Percentiles rank a stretch among this genome's conserved stretches.
Evolutionary conservation across 164 flowering plant species (phyloP).

Genomic region (Macadamia tetraphylla): DNA sequence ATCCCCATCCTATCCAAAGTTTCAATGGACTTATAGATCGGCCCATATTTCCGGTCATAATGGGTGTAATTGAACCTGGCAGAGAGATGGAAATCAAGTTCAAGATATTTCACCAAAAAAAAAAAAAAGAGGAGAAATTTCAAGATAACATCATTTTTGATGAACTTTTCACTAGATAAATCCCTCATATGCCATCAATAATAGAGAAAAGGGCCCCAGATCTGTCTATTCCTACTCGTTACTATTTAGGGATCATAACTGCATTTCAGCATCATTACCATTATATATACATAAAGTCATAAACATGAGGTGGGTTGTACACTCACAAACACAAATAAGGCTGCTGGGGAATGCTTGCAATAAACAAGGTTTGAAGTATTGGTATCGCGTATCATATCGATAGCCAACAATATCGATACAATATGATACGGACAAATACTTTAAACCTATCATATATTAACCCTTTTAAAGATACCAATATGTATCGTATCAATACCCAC

Average conservation of each 20-base stretch:
- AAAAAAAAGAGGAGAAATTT: too few relatives aligned
- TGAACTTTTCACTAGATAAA: not conserved
- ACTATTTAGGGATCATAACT: not conserved
- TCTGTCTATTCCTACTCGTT: too few relatives aligned
- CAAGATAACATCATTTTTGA: not conserved
- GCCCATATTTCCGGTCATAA: conserved; percentile 77
- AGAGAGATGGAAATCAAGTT: not conserved
- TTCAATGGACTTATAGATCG: conserved; percentile 88
- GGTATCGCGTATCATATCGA: too few relatives aligned
- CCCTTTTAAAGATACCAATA: too few relatives aligned
- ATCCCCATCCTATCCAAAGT: conserved; percentile 92
- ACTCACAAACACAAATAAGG: not conserved
- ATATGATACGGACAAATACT: too few relatives aligned
- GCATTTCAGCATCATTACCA: not conserved
- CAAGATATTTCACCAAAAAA: too few relatives aligned
- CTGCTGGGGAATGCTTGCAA: too few relatives aligned
- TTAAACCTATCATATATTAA: too few relatives aligned
- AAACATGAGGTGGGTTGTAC: not conserved
- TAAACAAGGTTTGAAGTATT: too few relatives aligned
- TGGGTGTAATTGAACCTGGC: conserved; percentile 68
- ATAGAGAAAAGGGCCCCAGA: not conserved
- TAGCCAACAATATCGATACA: too few relatives aligned
- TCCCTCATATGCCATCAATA: not conserved
- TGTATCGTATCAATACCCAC: too few relatives aligned
- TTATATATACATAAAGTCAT: not conserved